A percentile compares a stretch with the other conserved stretches of the same genome.
phyloP scores from a whole-genome alignment of 2,329 filamentous ascomycete genomes.

The Penicillium sp. region DNA sequence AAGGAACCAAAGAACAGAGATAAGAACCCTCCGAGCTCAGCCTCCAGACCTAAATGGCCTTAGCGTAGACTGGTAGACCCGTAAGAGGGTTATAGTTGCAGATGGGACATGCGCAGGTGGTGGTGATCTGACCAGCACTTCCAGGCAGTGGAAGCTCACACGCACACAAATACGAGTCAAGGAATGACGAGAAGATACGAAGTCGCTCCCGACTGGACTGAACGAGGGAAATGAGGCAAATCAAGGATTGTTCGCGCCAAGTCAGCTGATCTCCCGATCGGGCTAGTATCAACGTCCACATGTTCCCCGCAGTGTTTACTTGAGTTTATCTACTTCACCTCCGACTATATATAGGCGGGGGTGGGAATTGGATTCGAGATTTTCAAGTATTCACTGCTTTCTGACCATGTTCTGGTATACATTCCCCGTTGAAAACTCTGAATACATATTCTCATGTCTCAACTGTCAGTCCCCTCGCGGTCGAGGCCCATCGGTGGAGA shows the following conservation, averaged over 20 bases:
- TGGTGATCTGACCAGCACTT: not conserved
- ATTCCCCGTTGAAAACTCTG: not conserved
- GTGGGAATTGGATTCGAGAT: too few species aligned
- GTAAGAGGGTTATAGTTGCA: conserved; percentile 17
- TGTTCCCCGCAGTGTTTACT: conserved; percentile 15
- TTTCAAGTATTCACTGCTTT: too few species aligned
- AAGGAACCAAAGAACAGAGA: not conserved
- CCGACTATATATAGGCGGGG: too few species aligned
- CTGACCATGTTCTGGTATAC: too few species aligned
- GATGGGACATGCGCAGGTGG: not conserved
- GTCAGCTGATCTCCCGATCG: conserved; percentile 11
- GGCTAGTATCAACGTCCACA: conserved; percentile 7
- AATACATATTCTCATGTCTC: not conserved
- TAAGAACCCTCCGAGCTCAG: conserved; percentile 16
- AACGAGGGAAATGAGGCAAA: not conserved
- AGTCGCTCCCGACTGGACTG: not conserved
- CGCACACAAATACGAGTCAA: not conserved
- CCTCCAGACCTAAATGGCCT: conserved; percentile 22
- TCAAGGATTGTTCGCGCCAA: not conserved
- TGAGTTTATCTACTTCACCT: conserved; percentile 1
- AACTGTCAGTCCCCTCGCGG: not conserved
- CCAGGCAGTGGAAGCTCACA: not conserved
- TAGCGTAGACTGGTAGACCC: conserved; percentile 24
- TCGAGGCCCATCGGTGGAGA: not conserved
- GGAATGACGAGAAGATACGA: not conserved